Evolutionary conservation across 345 rosid species (phyloP), one percentile per base, ranked within the genome.

Genomic region (Gossypium mustelinum): DNA sequence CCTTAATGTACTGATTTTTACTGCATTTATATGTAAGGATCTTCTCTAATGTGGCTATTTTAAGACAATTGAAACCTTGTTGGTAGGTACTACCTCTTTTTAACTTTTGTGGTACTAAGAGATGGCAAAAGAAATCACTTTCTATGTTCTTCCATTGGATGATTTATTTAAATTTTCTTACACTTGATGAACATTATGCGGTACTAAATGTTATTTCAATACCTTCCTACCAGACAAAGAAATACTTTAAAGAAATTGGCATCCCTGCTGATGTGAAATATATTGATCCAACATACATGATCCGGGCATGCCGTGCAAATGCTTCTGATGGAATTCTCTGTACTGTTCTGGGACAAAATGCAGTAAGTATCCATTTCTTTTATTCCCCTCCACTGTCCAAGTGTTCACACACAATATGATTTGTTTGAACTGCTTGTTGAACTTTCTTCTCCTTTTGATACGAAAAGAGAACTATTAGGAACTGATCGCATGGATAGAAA

Each of bases 221-320:
- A 59, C 52, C 51, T 76, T 72, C 73, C 57, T 74, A 24, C 68
- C 84, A 93, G 99, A 90, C 83, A 7, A 95, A 93, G 79, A 90
- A 87, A 64, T 89, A 81, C 75, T 93, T 93, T 7, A 91, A 81
- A 88, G 97, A 87, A 75, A 80, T 77, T 71, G 89, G 89, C 43
- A 68, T 88, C 45, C 89, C 97, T 43, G 85, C 87, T 39, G 97
- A 95, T 79, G 97, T 92, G 44, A 95, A 93, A 84, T 93, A 91
- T 79, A 95, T 91, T 65, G 99, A 93, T 85, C 99, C 99, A 65
- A 95, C 97, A 64, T 93, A 95, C 82, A 93, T 93, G 99, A 90
- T 95, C 79, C 94, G 97, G 1, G 98, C 97, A 7, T 85, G 88
- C 76, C 94, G 97, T 72, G 98, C 99, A 50, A 91, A 95, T 86